Base-by-base conservation (phyloP, 2,329 filamentous ascomycete genomes). In the Colletotrichum falcatum region DNA sequence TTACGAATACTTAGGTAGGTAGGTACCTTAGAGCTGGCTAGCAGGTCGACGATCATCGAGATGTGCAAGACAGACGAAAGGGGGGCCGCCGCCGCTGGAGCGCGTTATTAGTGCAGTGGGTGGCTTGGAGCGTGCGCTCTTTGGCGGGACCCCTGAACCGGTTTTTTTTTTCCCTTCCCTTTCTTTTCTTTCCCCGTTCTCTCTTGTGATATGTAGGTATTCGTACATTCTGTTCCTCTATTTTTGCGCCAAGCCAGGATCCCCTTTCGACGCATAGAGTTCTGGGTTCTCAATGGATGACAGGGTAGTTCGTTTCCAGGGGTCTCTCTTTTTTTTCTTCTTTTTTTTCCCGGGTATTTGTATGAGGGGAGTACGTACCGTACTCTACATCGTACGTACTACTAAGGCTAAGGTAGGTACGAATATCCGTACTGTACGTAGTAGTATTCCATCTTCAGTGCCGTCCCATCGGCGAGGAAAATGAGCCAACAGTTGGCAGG, bases 51-150 rank as follows among this genome's bases (percentile, higher is more conserved):
- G 68, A 67, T 63, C 64, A 46, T 54, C 30, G n/a, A n/a, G n/a
- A n/a, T n/a, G n/a, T n/a, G n/a, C n/a, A 23, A 62, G 23, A 68
- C 68, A 71, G 37, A 64, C 63, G 53, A 64, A 71, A 71, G 62
- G 59, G 67, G 68, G 44, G 67, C 58, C 64, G 44, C 51, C 35
- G 68, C 64, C 56, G 55, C 55, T 61, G 63, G 51, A 60, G 58
- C 64, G 58, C 64, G 67, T 67, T 67, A 68, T 58, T 68, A n/a
- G n/a, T 54, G 46, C 42, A 63, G 53, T 3, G 51, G 53, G 64
- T 46, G 44, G 67, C 64, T 66, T 61, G 61, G 54, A 49, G 54
- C 62, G 55, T 66, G 55, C 49, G 53, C 58, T 46, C 37, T 56
- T n/a, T 58, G 56, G 63, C 56, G 51, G 63, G 46, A 68, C 64